Conservation (phyloP, 2,329 filamentous ascomycete genomes). For the Alternaria sp. region DNA sequence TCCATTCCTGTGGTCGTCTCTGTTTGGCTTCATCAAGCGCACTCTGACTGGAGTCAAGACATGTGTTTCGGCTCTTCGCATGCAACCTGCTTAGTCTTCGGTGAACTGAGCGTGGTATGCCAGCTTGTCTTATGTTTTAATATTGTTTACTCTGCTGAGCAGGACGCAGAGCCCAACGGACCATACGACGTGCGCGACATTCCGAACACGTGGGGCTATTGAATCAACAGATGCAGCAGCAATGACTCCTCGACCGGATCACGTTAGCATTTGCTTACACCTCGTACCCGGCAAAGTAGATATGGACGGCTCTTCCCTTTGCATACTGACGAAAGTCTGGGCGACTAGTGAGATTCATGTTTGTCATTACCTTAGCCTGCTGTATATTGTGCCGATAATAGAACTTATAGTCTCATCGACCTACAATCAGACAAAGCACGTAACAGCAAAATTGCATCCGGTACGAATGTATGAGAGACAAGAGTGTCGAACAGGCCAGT, state of each 20-base stretch:
- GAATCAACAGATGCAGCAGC: neutral
- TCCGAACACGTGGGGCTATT: slow-evolving; percentile 1
- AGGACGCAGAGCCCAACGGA: neutral
- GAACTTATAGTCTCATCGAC: neutral
- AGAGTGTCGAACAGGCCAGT: neutral
- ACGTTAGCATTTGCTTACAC: neutral
- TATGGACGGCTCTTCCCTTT: neutral
- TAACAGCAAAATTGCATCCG: neutral
- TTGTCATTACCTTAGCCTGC: neutral
- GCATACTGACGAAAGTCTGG: neutral
- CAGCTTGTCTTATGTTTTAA: neutral
- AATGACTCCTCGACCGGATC: neutral
- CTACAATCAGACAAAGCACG: neutral
- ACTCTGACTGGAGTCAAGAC: neutral
- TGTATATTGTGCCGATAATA: neutral
- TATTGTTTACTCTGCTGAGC: neutral
- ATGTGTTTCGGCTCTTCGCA: neutral
- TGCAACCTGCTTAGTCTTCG: neutral
- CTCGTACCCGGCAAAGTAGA: neutral
- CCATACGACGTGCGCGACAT: neutral
- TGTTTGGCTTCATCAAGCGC: neutral
- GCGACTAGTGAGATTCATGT: neutral
- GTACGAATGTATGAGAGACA: neutral
- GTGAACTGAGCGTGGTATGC: neutral
- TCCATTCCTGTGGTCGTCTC: neutral